phyloP scores from a whole-genome alignment of 164 flowering plant genomes.

The Brasenia schreberi region DNA sequence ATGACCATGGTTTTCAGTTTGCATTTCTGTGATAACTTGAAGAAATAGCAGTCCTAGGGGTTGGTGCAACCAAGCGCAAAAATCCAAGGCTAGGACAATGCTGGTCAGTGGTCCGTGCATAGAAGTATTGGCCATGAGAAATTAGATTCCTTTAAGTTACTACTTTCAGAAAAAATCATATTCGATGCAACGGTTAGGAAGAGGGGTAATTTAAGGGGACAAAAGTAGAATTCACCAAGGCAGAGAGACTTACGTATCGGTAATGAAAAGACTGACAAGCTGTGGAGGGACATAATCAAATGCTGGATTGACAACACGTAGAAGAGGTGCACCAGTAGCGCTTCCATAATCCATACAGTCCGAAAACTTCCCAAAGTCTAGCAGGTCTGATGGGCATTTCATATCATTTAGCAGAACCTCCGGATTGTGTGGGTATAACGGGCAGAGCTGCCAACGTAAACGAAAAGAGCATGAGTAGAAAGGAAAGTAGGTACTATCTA shows the following conservation, averaged over 20 bases:
- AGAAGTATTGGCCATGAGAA: no score
- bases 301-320: slow-evolving; percentile 92
- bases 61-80: background rate
- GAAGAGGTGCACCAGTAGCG: slow-evolving; percentile 65
- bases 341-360: slow-evolving; percentile 90
- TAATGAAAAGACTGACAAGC: slow-evolving; percentile 91
- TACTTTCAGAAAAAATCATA: no score
- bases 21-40: no score
- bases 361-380: slow-evolving; percentile 96
- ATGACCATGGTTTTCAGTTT: no score
- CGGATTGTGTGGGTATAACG: slow-evolving; percentile 96
- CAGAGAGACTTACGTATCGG: slow-evolving; percentile 74
- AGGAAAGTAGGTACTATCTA: background rate
- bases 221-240: no score
- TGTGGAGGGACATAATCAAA: slow-evolving; percentile 98
- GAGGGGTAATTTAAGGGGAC: no score
- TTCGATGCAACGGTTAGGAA: no score
- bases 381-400: slow-evolving; percentile 90
- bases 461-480: slow-evolving; percentile 2
- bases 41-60: background rate
- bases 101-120: no score
- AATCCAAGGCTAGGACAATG: no score
- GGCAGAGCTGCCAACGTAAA: slow-evolving; percentile 60
- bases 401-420: slow-evolving; percentile 88
- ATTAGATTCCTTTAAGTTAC: no score